Base-by-base conservation (phyloP, 306 rosid genomes). In the Glycine latifolia region DNA sequence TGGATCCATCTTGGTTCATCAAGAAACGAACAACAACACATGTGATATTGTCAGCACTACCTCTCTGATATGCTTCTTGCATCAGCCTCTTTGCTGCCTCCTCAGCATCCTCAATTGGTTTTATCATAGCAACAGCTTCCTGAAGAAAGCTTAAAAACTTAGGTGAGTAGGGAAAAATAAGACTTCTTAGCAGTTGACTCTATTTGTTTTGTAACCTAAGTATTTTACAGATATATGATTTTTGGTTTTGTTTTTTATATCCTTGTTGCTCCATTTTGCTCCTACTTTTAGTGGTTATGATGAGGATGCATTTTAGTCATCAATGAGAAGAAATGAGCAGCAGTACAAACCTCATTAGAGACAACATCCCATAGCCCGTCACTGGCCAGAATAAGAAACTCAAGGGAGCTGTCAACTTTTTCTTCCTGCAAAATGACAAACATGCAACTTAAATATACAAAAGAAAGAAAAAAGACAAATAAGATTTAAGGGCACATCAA, bases 361-460 rank as follows among this genome's bases (percentile, higher is more conserved):
- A 94, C 98, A 61, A 94, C 98, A 85, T 94, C 98, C 98, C 98
- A 94, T 79, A 94, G 82, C 67, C 98, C 98, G 68, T 94, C 98
- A 78, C 98, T 94, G 16, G 98, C 98, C 76, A 94, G 87, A 79
- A 94, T 94, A 80, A 94, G 98, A 89, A 94, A 92, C 87, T 94
- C 98, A 3, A 94, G 97, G 49, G 97, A 87, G 87, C 89, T 91
- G 75, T 94, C 98, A 67, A 94, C 83, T 81, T 89, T 94, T 88
- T 89, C 97, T 81, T 94, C 98, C 97, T 94, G 91, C 66, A 85
- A 82, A 66, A 67, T 39, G 70, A 73, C 67, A 82, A 79, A 7
- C 15, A 41, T 58, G 50, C n/a, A 87, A 16, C 76, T 59, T 13
- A 46, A 73, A 54, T 69, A 61, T 50, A 53, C 39, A 53, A 72